A percentile compares a stretch with the other conserved stretches of the same genome.
Conservation (phyloP, 352 stramenopile species). For the Phytophthora quininea region DNA sequence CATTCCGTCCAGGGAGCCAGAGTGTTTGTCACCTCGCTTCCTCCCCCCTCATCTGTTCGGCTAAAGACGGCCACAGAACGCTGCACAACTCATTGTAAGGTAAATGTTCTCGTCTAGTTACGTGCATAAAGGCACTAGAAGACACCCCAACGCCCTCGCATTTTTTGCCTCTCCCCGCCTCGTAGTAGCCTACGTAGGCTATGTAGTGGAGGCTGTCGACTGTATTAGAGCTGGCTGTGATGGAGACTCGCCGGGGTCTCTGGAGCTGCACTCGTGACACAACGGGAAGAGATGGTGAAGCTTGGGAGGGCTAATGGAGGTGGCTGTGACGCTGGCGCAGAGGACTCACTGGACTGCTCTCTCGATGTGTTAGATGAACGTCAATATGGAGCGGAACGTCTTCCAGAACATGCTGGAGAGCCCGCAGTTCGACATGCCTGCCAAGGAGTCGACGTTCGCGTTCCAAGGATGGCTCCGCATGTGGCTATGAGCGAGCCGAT, state of each 20-base stretch:
- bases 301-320: not conserved
- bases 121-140: too few relatives aligned
- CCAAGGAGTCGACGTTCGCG: constrained; percentile 19
- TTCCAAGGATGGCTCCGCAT: constrained; percentile 31
- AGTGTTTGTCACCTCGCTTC: constrained; percentile 14
- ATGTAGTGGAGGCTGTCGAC: too few relatives aligned
- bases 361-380: constrained; percentile 46
- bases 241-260: constrained; percentile 7
- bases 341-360: constrained; percentile 40
- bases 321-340: not conserved
- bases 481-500: constrained; percentile 21
- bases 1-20: constrained; percentile 5
- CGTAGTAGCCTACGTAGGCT: too few relatives aligned
- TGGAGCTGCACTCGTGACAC: constrained; percentile 2
- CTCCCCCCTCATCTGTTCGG: not conserved
- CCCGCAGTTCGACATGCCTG: constrained; percentile 33
- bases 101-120: not conserved
- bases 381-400: constrained; percentile 43
- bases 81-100: not conserved
- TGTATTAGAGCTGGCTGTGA: constrained; percentile 21
- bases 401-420: constrained; percentile 41
- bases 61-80: not conserved
- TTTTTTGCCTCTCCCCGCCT: constrained; percentile 22
- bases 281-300: too few relatives aligned
- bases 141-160: constrained; percentile 14